Evolutionary conservation across 202 grass and related monocot species (phyloP), one percentile per base, ranked within the genome.

Genomic region (Bolboschoenoplectus hybrid): DNA sequence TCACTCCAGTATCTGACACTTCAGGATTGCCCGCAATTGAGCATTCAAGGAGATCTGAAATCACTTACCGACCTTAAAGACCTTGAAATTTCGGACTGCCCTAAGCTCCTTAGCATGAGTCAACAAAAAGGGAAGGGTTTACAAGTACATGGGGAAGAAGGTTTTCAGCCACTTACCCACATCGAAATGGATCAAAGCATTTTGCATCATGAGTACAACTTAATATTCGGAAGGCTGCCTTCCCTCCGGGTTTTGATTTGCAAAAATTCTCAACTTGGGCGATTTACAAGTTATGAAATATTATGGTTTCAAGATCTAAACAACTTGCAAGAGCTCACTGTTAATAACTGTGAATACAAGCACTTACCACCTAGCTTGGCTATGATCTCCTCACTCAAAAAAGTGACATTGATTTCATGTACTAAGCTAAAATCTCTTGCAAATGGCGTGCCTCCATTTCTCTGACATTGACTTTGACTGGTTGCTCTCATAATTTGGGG

Each of bases 111-210:
- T 77, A 51, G 46, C 39, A 32, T 5, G 19, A 34, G 2, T 2
- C 17, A 78, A 78, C 73, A 12, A 78, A 78, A 78, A 32, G 32
- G 51, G 9, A 78, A 78, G 8, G 19, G 73, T 9, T 19, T 78
- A 13, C 7, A 78, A 34, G 1, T 64, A 35, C 44, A 34, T 13
- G 19, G 56, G 20, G 46, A 32, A 35, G 73, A 78, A 52, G 73
- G 73, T 34, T 52, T 78, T 32, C 40, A n/a, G 10, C 56, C 43
- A 20, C 73, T 78, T 51, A 55, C 13, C 43, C 4, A 36, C 45
- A n/a, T 55, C 13, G 73, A 56, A 11, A 52, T 78, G 20, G 44
- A 78, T 26, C 26, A 0, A 26, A 26, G 26, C 73, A 1, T 53
- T 17, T 26, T 14, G 19, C 7, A 34, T 32, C 44, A 53, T 2